Percentiles rank a stretch among this genome's conserved stretches.
Conservation (phyloP, 2,329 filamentous ascomycete species). For the Colletotrichum lupini region DNA sequence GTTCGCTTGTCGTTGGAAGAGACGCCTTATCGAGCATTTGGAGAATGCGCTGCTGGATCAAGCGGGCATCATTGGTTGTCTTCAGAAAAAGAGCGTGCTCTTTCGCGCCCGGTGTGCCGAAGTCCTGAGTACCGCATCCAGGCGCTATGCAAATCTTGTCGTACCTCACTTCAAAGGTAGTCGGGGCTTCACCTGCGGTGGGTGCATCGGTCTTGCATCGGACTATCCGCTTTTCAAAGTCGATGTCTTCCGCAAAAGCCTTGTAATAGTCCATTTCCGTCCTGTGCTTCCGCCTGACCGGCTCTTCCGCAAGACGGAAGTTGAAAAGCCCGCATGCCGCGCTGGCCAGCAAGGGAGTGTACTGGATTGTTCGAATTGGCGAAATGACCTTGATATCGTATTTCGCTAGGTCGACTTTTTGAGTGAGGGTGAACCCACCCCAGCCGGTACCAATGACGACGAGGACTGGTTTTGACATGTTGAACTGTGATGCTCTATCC, state of each 20-base stretch:
- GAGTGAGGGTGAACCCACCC: constrained; percentile 57
- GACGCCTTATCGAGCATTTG: constrained; percentile 94
- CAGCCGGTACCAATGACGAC: constrained; percentile 83
- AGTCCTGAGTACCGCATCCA: constrained; percentile 97
- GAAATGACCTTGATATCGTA: constrained; percentile 99
- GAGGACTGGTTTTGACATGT: constrained; percentile 20
- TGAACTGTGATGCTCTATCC: not conserved
- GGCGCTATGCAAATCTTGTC: constrained; percentile 98
- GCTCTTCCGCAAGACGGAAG: constrained; percentile 99
- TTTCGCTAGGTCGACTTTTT: constrained; percentile 92
- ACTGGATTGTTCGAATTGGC: constrained; percentile 99
- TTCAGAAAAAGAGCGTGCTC: constrained; percentile 98
- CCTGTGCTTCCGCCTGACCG: constrained; percentile 92
- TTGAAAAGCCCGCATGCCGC: constrained; percentile 98
- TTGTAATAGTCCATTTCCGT: constrained; percentile 99
- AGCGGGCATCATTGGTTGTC: constrained; percentile 95
- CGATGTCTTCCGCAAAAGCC: constrained; percentile 95
- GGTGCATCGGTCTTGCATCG: constrained; percentile 93
- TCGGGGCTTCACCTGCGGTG: constrained; percentile 79
- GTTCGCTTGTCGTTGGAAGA: constrained; percentile 98
- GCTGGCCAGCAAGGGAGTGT: constrained; percentile 95
- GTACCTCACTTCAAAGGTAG: constrained; percentile 89
- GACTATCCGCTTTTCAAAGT: constrained; percentile 88
- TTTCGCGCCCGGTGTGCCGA: constrained; percentile 94
- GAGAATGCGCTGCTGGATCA: constrained; percentile 98